phyloP scores from a whole-genome alignment of 2,329 filamentous ascomycete species.

The Aspergillus pseudoterreus region DNA sequence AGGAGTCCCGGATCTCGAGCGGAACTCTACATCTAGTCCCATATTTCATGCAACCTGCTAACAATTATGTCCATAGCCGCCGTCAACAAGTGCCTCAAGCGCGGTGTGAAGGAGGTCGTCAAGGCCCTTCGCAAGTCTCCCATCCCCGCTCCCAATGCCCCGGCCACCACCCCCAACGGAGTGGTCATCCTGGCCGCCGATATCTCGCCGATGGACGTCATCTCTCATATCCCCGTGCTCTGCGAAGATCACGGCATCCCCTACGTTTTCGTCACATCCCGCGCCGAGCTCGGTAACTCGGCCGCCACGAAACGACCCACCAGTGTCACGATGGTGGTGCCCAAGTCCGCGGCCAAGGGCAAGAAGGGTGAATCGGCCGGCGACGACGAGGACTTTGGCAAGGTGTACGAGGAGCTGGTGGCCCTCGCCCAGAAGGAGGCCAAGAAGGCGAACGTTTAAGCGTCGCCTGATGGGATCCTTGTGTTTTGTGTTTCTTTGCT shows the following conservation, averaged over 20 bases:
- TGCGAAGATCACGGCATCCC: slow-evolving; percentile 98
- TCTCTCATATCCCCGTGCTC: slow-evolving; percentile 93
- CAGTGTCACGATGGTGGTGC: slow-evolving; percentile 81
- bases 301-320: slow-evolving; percentile 95
- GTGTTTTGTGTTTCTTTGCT: slow-evolving; percentile 6
- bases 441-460: slow-evolving; percentile 52
- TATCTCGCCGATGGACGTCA: slow-evolving; percentile 98
- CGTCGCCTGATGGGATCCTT: slow-evolving; percentile 6
- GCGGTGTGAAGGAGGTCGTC: slow-evolving; percentile 97
- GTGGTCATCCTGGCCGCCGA: slow-evolving; percentile 93
- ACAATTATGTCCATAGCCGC: slow-evolving; percentile 59
- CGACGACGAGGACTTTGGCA: slow-evolving; percentile 48
- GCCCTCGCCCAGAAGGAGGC: slow-evolving; percentile 59
- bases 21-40: no score
- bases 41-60: no score
- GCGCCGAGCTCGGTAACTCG: slow-evolving; percentile 89
- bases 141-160: slow-evolving; percentile 61
- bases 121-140: slow-evolving; percentile 95
- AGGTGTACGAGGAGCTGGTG: slow-evolving; percentile 54
- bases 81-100: slow-evolving; percentile 92
- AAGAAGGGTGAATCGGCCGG: slow-evolving; percentile 46
- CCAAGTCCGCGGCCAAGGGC: slow-evolving; percentile 49
- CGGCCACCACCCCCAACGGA: slow-evolving; percentile 60
- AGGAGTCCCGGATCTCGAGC: neutral
- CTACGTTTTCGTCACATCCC: slow-evolving; percentile 90